A percentile compares a stretch with the other conserved stretches of the same genome.
phyloP scores from a whole-genome alignment of 768 basidiomycete genomes.

The Leccinum pellstonianum region DNA sequence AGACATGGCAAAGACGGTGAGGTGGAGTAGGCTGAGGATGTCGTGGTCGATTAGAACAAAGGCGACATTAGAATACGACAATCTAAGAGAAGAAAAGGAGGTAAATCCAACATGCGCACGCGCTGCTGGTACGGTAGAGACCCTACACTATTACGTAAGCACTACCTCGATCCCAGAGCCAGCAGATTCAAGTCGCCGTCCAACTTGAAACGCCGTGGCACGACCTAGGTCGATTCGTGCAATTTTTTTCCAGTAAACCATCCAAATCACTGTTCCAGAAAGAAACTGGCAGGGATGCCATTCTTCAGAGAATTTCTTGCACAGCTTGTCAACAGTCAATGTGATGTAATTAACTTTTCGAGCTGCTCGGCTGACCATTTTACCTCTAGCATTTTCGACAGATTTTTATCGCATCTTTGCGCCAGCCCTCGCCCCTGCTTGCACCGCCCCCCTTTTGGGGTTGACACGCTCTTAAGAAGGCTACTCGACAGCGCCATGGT shows the following conservation, averaged over 20 bases:
- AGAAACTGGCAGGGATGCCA: not conserved
- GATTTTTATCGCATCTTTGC: not conserved
- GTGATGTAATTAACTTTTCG: not conserved
- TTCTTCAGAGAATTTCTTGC: not conserved
- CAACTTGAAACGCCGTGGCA: conserved; percentile 2
- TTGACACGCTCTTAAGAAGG: not conserved
- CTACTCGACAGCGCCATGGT: not conserved
- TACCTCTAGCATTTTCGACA: not conserved
- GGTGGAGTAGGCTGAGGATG: conserved; percentile 3
- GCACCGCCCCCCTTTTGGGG: not conserved
- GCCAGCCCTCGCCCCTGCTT: not conserved
- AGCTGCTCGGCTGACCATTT: not conserved
- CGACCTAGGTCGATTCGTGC: conserved; percentile 8
- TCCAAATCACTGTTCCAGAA: not conserved
- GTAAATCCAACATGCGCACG: conserved; percentile 23
- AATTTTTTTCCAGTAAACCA: not conserved
- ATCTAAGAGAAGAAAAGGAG: conserved; percentile 25
- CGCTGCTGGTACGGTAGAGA: conserved; percentile 16
- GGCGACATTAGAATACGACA: conserved; percentile 31
- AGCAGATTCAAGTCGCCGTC: not conserved
- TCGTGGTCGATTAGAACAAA: conserved; percentile 23
- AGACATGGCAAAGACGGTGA: conserved; percentile 41
- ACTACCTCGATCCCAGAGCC: conserved; percentile 18
- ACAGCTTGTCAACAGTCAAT: not conserved
- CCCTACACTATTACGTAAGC: conserved; percentile 27